Base-by-base conservation (phyloP, 2,329 filamentous ascomycete genomes). In the Pyricularia pennisetigena region DNA sequence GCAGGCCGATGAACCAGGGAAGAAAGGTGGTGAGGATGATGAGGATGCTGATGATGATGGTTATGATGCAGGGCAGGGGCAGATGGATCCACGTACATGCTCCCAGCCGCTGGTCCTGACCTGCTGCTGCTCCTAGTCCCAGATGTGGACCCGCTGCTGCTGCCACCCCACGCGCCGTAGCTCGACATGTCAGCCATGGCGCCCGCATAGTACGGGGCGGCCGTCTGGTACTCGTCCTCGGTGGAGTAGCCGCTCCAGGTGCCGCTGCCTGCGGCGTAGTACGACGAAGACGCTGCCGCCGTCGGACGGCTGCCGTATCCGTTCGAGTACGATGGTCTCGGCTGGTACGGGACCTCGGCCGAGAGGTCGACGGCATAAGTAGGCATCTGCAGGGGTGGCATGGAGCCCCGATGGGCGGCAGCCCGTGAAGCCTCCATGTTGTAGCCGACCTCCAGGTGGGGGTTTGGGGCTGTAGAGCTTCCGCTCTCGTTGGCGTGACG, bases 371-470 rank as follows among this genome's bases (percentile, higher is more conserved):
- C 24, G 7, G n/a, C 57, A 12, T 62, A 67, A 5, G 10, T 28
- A 5, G 57, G 66, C 26, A 59, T 59, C 7, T n/a, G 66, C n/a
- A 67, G 66, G 10, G 66, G 66, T n/a, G 66, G 16, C 57, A 67
- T 63, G n/a, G 66, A 67, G 29, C 57, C 66, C 5, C 66, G 66
- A n/a, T 61, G 14, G n/a, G 57, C 66, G 8, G 29, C 16, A 3
- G 66, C 54, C 14, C 66, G 66, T 20, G 66, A 67, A 20, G 29
- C 54, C 14, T 67, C 66, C 14, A 62, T 41, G 66, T 67, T 67
- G 66, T 67, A 67, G 66, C 66, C 66, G 14, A n/a, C n/a, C n/a
- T 63, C 66, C n/a, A 29, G 30, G 30, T 57, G 29, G 4, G 66
- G 54, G 3, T 59, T 24, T 16, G 29, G 14, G 35, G 64, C 16